phyloP scores from a whole-genome alignment of 2,329 filamentous ascomycete species.

The Cladosporium colombiae region DNA sequence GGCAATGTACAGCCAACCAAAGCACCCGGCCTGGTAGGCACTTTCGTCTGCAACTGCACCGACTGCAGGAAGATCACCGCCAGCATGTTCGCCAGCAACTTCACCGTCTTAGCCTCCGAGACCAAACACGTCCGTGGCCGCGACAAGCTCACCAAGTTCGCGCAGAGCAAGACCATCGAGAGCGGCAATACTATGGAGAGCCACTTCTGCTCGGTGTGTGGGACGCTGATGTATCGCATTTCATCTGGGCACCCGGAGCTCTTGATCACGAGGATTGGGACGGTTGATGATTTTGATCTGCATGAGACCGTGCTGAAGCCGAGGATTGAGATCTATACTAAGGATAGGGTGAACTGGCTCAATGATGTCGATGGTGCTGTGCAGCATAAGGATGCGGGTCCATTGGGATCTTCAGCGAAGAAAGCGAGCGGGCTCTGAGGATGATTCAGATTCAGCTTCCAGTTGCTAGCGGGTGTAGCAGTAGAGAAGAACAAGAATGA shows the following conservation, averaged over 20 bases:
- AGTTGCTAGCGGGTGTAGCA: not conserved
- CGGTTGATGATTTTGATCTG: constrained; percentile 62
- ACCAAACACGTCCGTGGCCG: constrained; percentile 52
- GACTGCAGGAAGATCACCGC: constrained; percentile 65
- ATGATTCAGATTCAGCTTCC: not conserved
- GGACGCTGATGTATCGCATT: constrained; percentile 61
- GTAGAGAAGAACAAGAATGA: not conserved
- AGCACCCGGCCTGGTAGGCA: constrained; percentile 49
- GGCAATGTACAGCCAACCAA: constrained; percentile 43
- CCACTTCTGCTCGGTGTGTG: constrained; percentile 61
- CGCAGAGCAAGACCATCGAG: constrained; percentile 51
- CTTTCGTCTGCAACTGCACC: constrained; percentile 61
- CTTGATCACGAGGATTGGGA: constrained; percentile 58
- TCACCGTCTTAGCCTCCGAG: constrained; percentile 48
- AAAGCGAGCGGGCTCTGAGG: not conserved
- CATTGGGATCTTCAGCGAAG: not conserved
- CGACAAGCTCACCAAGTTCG: constrained; percentile 52
- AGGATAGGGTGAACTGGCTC: constrained; percentile 15
- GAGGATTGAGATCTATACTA: constrained; percentile 5
- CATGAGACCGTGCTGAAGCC: constrained; percentile 60
- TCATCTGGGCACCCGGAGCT: constrained; percentile 47
- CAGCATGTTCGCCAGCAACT: constrained; percentile 63
- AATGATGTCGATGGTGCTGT: constrained; percentile 7
- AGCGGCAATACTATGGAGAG: constrained; percentile 60
- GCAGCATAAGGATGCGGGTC: constrained; percentile 10